Conservation (phyloP, 2,329 filamentous ascomycete genomes). For the Blastomyces emzantsi region DNA sequence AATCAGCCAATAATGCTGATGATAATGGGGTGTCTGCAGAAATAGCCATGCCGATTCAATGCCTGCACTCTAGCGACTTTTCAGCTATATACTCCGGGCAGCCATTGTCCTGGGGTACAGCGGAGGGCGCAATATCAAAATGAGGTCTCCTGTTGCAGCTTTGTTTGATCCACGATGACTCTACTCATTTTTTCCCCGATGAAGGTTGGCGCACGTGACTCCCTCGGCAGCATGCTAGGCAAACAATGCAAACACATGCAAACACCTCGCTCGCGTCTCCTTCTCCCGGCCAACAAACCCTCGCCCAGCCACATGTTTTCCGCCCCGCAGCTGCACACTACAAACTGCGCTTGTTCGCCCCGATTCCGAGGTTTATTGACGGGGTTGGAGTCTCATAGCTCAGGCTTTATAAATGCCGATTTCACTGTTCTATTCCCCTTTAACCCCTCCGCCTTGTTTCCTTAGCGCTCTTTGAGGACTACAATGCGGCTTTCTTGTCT, state of each 20-base stretch:
- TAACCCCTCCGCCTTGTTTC: neutral
- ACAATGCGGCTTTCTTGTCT: constrained; percentile 3
- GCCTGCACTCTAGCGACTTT: neutral
- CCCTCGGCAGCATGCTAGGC: constrained; percentile 5
- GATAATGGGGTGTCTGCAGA: neutral
- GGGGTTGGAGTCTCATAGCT: neutral
- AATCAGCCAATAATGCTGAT: neutral
- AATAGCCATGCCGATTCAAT: neutral
- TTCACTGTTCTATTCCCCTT: neutral
- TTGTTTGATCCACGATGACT: neutral
- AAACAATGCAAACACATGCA: constrained; percentile 25
- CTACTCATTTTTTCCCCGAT: neutral
- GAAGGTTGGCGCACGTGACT: neutral
- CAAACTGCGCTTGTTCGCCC: neutral
- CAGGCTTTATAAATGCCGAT: neutral
- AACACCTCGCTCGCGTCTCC: constrained; percentile 14
- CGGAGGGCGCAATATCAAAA: constrained; percentile 5
- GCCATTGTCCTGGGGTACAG: neutral
- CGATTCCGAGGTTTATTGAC: constrained; percentile 27
- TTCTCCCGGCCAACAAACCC: no score
- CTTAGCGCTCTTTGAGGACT: neutral
- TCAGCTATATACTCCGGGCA: neutral
- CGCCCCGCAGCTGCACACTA: constrained; percentile 7
- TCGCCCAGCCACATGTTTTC: constrained; percentile 35
- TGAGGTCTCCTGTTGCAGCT: neutral